A percentile compares a stretch with the other conserved stretches of the same genome.
Evolutionary conservation across 805 yeast species (phyloP).

Genomic region (Candida boleticola): DNA sequence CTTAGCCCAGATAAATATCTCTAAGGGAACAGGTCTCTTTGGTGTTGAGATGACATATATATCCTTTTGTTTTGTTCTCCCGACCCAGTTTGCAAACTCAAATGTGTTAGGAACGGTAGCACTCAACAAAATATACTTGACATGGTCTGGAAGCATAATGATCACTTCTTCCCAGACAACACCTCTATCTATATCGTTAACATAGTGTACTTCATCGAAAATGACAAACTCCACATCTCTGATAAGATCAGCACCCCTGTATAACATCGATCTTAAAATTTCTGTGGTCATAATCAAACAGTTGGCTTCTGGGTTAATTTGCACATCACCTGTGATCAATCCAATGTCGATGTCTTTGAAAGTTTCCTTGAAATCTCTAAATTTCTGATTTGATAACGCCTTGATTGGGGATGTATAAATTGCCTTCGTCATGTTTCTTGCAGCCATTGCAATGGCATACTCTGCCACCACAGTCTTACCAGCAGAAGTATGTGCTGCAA

Average conservation of each 20-base stretch:
- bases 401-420: conserved; percentile 95
- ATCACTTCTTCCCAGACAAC: conserved; percentile 99
- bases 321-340: conserved; percentile 95
- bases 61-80: conserved; percentile 93
- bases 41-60: conserved; percentile 96
- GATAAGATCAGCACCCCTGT: conserved; percentile 93
- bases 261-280: conserved; percentile 90
- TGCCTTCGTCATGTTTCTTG: conserved; percentile 92
- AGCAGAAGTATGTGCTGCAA: conserved; percentile 98
- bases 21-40: conserved; percentile 94
- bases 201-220: conserved; percentile 97
- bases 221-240: conserved; percentile 97
- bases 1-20: conserved; percentile 82
- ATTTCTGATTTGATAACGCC: conserved; percentile 86
- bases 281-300: conserved; percentile 98
- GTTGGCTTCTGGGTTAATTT: conserved; percentile 93
- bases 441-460: conserved; percentile 96
- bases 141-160: conserved; percentile 95
- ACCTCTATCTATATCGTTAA: conserved; percentile 94
- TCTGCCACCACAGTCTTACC: conserved; percentile 99
- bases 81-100: conserved; percentile 98
- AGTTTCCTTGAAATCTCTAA: conserved; percentile 78
- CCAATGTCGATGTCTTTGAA: conserved; percentile 88
- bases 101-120: conserved; percentile 99
- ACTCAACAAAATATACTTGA: conserved; percentile 82